Evolutionary conservation across 768 basidiomycete species (phyloP), one percentile per base, ranked within the genome.

Genomic region (Panaeolus cyanescens): DNA sequence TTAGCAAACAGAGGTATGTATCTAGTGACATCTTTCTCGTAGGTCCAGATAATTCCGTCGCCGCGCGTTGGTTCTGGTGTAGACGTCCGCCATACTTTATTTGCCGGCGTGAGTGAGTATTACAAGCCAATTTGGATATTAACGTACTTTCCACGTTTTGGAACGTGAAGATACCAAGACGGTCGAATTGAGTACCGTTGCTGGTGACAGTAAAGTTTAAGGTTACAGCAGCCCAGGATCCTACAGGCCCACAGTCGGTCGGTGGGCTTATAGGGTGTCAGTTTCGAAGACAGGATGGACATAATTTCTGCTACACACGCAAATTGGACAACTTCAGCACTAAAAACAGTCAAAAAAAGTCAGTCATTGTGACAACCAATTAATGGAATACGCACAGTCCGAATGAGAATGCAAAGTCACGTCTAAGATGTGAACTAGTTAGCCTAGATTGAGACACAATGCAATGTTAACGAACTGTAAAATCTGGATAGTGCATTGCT

Each of bases 11-110:
- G 80, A 1, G 90, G 89, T 3, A 80, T 82, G 62, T 87, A 93
- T 22, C 84, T 84, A 6, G 90, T 88, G 25, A 89, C 89, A 65
- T 93, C 91, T 69, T 92, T 92, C 65, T 85, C 71, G 59, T 84
- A 87, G 0, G 90, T 91, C 91, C 90, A 92, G 54, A 91, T 86
- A 61, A 92, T 91, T 10, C 91, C 91, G 54, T 84, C 79, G 2
- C 83, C 79, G 13, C 64, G 66, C 0, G 85, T 88, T 0, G 91
- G 91, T 71, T 93, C 91, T 0, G 91, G 87, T 17, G 91, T 93
- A 0, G 90, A 91, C 19, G 89, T 91, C 34, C 91, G 80, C 91
- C 91, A 91, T 55, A 92, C 89, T 90, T 7, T 4, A 37, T 39
- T 32, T 53, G 53, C 39, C 31, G 55, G 37, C 40, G 22, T 19